phyloP scores from a whole-genome alignment of 2,329 filamentous ascomycete species.

The Aspergillus tubingensis region DNA sequence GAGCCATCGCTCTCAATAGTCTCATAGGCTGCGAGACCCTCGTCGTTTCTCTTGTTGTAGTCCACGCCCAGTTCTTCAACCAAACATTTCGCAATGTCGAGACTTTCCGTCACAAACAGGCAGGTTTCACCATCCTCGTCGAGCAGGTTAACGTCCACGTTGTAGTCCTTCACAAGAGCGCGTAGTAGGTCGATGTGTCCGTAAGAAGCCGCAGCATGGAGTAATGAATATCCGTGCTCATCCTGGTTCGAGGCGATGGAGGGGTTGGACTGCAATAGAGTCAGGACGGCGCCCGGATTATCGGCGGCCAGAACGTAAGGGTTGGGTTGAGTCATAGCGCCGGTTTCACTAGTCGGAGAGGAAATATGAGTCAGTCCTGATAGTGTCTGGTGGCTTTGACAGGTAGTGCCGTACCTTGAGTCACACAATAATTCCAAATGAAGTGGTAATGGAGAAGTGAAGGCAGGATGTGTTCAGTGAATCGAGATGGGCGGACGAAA shows the following conservation, averaged over 20 bases:
- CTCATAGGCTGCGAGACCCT: constrained; percentile 77
- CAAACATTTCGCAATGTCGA: constrained; percentile 74
- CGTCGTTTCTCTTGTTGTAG: constrained; percentile 63
- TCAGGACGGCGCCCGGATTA: constrained; percentile 70
- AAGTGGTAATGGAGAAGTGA: not conserved
- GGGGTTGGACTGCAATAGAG: constrained; percentile 72
- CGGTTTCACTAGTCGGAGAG: not conserved
- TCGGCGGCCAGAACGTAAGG: constrained; percentile 79
- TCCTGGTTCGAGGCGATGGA: constrained; percentile 79
- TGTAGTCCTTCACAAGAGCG: constrained; percentile 71
- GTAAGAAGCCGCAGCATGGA: constrained; percentile 93
- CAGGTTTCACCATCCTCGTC: constrained; percentile 94
- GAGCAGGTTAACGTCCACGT: constrained; percentile 75
- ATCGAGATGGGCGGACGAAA: constrained; percentile 1
- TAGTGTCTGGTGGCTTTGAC: not conserved
- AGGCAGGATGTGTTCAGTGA: not conserved
- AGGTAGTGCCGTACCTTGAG: not conserved
- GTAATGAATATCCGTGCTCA: constrained; percentile 86
- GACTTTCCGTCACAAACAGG: constrained; percentile 86
- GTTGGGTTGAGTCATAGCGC: constrained; percentile 53
- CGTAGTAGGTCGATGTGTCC: constrained; percentile 80
- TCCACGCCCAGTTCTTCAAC: constrained; percentile 81
- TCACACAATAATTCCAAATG: not conserved
- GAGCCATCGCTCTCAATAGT: constrained; percentile 79
- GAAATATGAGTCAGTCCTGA: constrained; percentile 14